Base-by-base conservation (phyloP, 139 green algal genomes). In the Coelastrella sp. region DNA sequence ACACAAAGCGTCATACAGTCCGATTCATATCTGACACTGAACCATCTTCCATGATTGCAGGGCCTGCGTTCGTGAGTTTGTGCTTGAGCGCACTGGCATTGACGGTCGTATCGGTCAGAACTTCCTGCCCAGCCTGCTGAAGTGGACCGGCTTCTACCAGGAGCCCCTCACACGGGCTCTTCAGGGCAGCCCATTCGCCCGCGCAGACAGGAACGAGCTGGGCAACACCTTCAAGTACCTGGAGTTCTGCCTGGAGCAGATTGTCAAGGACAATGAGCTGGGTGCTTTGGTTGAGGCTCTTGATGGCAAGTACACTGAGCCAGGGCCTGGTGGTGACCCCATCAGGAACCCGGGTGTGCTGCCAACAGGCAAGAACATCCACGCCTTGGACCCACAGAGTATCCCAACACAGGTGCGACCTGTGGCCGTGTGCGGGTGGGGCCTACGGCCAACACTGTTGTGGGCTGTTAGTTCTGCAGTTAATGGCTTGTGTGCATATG, bases 311-410 rank as follows among this genome's bases (percentile, higher is more conserved):
- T 99, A 99, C 92, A 95, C 97, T 2, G 92, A 97, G 92, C 98
- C 98, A n/a, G 98, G 98, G 59, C 98, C 98, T 4, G 98, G 98
- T 23, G 98, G 98, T 71, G 98, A 99, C 95, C 98, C 98, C 89
- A 99, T 99, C 95, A 96, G 98, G 90, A 99, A 99, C 96, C 98
- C 98, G 13, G 92, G 91, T 85, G 98, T 99, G 85, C 96, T 99
- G 89, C 98, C 98, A 76, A 99, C 98, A 7, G 98, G 98, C 92
- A 99, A 99, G 94, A 99, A 99, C 97, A 99, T 99, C 94, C 98
- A 99, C 92, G 98, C 98, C 3, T 94, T 99, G 77, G 98, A 99
- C 95, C 98, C 98, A 17, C 98, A 99, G 95, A 97, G 95, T 90
- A 99, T 99, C 93, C 97, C 97, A 86, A 99, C 97, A 16, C 78